Percentiles rank a stretch among this genome's conserved stretches.
These are phyloP conservation scores for Linnemannia schmuckeri DNA, from an alignment of 192 early-diverging fungal genomes.

Conservation along the genomic window DNA sequence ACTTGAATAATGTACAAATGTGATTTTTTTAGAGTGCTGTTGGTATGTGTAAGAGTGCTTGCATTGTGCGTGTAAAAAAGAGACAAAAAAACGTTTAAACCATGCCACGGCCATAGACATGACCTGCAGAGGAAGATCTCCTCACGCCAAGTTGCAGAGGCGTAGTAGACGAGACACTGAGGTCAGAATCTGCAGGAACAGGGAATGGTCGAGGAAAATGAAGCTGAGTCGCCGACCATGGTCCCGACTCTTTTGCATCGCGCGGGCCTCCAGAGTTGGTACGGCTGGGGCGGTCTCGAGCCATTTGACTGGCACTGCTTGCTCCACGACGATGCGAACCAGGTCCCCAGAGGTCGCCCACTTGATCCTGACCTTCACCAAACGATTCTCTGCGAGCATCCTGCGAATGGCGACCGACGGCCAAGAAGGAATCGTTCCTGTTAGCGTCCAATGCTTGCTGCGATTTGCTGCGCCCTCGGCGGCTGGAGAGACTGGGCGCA, in stretches of 20 bases:
- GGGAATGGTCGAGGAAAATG: slow-evolving; percentile 18
- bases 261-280: not conserved
- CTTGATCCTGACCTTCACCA: slow-evolving; percentile 25
- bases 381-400: slow-evolving; percentile 11
- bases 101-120: not conserved
- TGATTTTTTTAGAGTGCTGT: not conserved
- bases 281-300: not conserved
- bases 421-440: not conserved
- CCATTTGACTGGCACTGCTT: slow-evolving; percentile 30
- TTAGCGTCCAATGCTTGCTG: slow-evolving; percentile 4
- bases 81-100: not conserved
- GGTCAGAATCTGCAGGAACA: not conserved
- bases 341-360: slow-evolving; percentile 18
- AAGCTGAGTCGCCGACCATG: slow-evolving; percentile 28
- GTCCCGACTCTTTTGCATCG: not conserved
- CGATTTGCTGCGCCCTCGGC: slow-evolving; percentile 13
- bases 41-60: not conserved
- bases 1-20: not conserved
- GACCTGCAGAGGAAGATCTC: slow-evolving; percentile 15
- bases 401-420: slow-evolving; percentile 9
- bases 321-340: slow-evolving; percentile 23
- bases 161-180: not conserved
- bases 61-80: not conserved
- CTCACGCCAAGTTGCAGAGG: slow-evolving; percentile 1
- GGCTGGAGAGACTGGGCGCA: slow-evolving; percentile 24